A percentile compares a stretch with the other conserved stretches of the same genome.
phyloP scores from a whole-genome alignment of 352 stramenopile species.

The Phytophthora sojae region DNA sequence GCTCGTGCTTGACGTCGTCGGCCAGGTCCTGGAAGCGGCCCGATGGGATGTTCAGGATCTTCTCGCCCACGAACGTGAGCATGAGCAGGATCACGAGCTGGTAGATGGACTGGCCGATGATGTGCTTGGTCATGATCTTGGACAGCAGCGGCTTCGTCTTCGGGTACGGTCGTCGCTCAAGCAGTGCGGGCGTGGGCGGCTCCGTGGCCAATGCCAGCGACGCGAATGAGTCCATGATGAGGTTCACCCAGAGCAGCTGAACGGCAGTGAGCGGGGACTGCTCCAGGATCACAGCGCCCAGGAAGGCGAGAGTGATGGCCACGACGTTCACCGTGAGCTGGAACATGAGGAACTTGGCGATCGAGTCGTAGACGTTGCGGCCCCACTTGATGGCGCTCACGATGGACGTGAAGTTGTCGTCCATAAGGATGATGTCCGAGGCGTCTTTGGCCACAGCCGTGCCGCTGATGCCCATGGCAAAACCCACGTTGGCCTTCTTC shows the following conservation, averaged over 20 bases:
- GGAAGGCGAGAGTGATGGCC: conserved; percentile 93
- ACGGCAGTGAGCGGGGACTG: conserved; percentile 94
- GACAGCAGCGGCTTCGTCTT: conserved; percentile 94
- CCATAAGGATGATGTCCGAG: conserved; percentile 96
- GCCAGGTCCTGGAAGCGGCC: conserved; percentile 51
- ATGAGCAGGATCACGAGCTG: conserved; percentile 92
- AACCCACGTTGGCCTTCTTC: conserved; percentile 97
- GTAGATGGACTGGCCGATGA: conserved; percentile 92
- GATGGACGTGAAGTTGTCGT: conserved; percentile 98
- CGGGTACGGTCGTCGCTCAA: conserved; percentile 93
- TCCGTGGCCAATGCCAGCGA: conserved; percentile 96
- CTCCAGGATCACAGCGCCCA: conserved; percentile 84
- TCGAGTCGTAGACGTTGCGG: conserved; percentile 96
- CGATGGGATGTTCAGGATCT: conserved; percentile 54
- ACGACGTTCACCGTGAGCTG: conserved; percentile 98
- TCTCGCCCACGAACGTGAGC: conserved; percentile 84
- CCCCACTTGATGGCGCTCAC: conserved; percentile 97
- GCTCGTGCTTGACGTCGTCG: conserved; percentile 47
- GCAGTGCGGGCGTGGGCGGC: conserved; percentile 86
- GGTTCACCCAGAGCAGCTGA: conserved; percentile 98
- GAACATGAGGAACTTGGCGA: conserved; percentile 98
- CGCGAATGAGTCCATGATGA: conserved; percentile 99
- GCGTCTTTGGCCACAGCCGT: conserved; percentile 96
- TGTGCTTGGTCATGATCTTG: conserved; percentile 96
- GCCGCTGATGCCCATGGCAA: conserved; percentile 97